Percentiles rank a stretch among this genome's conserved stretches.
Evolutionary conservation across 2,329 filamentous ascomycete genomes (phyloP).

Genomic region (Diaporthe capsici): DNA sequence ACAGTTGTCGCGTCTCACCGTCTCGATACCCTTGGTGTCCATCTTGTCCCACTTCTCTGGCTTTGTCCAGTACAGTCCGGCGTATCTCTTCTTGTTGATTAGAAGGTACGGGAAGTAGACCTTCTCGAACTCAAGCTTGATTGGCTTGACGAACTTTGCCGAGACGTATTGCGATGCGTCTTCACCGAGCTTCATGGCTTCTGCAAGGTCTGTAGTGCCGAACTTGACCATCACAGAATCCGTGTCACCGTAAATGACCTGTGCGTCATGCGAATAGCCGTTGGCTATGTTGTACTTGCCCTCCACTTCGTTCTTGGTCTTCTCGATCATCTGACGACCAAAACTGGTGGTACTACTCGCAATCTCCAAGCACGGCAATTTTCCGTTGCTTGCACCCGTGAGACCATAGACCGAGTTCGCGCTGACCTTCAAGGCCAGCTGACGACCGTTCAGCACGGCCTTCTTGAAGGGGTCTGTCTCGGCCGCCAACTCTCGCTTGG

Average conservation of each 20-base stretch:
- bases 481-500: conserved; percentile 88
- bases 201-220: conserved; percentile 86
- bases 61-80: conserved; percentile 97
- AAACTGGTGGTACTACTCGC: conserved; percentile 98
- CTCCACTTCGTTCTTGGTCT: conserved; percentile 96
- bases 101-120: conserved; percentile 98
- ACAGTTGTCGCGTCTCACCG: conserved; percentile 96
- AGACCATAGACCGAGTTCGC: conserved; percentile 98
- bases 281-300: conserved; percentile 91
- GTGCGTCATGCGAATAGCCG: conserved; percentile 92
- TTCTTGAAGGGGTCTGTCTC: conserved; percentile 98
- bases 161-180: conserved; percentile 93
- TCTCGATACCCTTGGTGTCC: conserved; percentile 99
- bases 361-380: conserved; percentile 93
- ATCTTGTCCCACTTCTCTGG: conserved; percentile 98
- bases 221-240: conserved; percentile 99
- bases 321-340: conserved; percentile 98
- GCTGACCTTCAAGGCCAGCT: conserved; percentile 94
- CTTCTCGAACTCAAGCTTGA: conserved; percentile 99
- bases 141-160: conserved; percentile 92
- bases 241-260: conserved; percentile 98
- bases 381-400: conserved; percentile 95
- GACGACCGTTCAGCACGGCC: conserved; percentile 96
- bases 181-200: conserved; percentile 95
- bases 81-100: conserved; percentile 99